Evolutionary conservation across 306 rosid species (phyloP), one percentile per base, ranked within the genome.

Genomic region (Cicer judaicum): DNA sequence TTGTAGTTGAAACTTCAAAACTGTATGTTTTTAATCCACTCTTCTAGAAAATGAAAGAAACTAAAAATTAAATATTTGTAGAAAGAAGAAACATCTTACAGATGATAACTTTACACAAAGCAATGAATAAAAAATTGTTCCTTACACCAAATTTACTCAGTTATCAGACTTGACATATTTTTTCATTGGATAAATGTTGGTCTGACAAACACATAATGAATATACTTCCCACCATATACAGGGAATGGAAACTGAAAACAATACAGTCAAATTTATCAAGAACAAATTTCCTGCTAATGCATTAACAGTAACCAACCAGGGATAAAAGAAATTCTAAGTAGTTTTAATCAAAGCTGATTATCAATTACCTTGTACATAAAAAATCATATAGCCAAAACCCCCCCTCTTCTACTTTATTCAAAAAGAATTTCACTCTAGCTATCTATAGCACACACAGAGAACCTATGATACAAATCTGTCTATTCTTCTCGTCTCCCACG

Each of bases 361-460:
- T 76, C 82, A 86, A 81, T 82, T 75, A 81, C 82, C 87, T 77
- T 72, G 70, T 79, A 84, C 74, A 81, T 76, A 80, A 75, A 84
- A 91, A 86, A 87, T 84, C 82, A 87, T 84, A 85, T 74, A 79
- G 79, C 79, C 84, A 84, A 83, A 86, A 66, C 77, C 88, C 89
- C 77, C 85, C 80, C 85, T 70, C 88, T 21, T 79, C 88, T 87
- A 81, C 82, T 86, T 59, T 88, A 88, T 87, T 83, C 77, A 68
- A 83, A 78, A 95, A 95, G 99, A 95, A 95, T 92, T 77, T 90
- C 88, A 88, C 84, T 87, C 93, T 92, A 85, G 67, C 96, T 89
- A 86, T 72, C 83, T 76, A 84, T 82, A 84, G 84, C 93, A 85
- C 92, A 86, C 89, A 73, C 84, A 85, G 82, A 87, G 84, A 84